Conservation (phyloP, 768 basidiomycete genomes). For the Ramaria rubella region DNA sequence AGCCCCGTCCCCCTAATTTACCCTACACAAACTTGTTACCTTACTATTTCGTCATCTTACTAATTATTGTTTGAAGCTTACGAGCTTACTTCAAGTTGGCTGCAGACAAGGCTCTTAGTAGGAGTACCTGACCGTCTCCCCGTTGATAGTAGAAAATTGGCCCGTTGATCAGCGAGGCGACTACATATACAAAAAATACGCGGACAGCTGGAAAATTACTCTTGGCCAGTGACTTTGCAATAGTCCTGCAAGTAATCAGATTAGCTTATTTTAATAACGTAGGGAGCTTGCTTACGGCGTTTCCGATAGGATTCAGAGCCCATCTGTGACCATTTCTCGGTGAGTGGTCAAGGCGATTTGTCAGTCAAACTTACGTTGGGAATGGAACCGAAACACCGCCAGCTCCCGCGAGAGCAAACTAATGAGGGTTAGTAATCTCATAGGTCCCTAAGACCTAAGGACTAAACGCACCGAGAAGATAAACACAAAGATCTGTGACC, state of each 20-base stretch:
- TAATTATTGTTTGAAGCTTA: no score
- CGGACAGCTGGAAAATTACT: no score
- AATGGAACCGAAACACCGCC: neutral
- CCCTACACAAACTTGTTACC: no score
- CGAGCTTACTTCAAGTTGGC: no score
- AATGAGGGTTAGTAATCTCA: neutral
- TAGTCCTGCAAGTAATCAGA: neutral
- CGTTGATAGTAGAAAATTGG: no score
- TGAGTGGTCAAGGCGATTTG: neutral
- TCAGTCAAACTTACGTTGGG: neutral
- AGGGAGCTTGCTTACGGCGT: neutral
- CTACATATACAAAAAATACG: no score
- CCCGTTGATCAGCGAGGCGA: no score
- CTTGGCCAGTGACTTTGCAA: constrained; percentile 3
- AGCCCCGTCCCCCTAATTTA: no score
- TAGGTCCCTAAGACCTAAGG: neutral
- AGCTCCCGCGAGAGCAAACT: constrained; percentile 6
- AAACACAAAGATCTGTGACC: constrained; percentile 59
- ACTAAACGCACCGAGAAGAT: constrained; percentile 36
- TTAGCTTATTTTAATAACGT: neutral
- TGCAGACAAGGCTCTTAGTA: no score
- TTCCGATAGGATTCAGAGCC: constrained; percentile 5
- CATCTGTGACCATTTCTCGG: neutral
- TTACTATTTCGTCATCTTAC: no score
- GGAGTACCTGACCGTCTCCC: no score